Evolutionary conservation across 2,329 filamentous ascomycete genomes (phyloP), one percentile per base, ranked within the genome.

Genomic region (Cladorrhinum sp.): DNA sequence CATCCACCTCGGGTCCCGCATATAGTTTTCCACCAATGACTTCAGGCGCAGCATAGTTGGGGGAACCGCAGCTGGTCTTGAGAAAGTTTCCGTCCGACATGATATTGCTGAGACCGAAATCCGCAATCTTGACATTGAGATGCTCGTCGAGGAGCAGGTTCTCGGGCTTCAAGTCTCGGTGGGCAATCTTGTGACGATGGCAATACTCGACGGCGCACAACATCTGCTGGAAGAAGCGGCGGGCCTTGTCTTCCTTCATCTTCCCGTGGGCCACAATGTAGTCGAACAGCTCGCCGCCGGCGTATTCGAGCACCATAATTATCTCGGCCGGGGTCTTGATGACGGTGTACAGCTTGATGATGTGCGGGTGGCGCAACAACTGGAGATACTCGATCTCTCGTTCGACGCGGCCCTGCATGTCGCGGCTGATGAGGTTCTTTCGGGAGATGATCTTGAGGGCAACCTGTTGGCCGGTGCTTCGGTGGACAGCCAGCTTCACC

Each of bases 31-130:
- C 95, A 59, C 93, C 95, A 71, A 99, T 98, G 63, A 99, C 95
- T 75, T 99, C 95, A 6, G 95, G 95, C 1, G 95, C 95, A 12
- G 95, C 95, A 75, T 99, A 99, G 76, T 99, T 99, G 48, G 95
- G 95, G 72, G 94, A 98, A 57, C 95, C 95, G 71, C 95, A 99
- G 73, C 93, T 98, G 1, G 95, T 99, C 79, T 97, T 98, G 70
- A 99, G 85, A 73, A 99, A 99, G 74, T 99, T 99, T 24, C 95
- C 95, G 73, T 99, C 95, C 0, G 95, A 98, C 95, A 99, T 99
- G 77, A 99, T 99, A 74, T 99, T 99, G 80, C 94, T 98, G 60
- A 99, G 82, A 61, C 95, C 95, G 69, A 99, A 99, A 77, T 99
- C 95, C 70, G 95, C 95, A 78, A 99, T 99, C 80, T 99, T 99